Conservation (phyloP, 805 yeast species). For the Diddensiella caesifluorescens region DNA sequence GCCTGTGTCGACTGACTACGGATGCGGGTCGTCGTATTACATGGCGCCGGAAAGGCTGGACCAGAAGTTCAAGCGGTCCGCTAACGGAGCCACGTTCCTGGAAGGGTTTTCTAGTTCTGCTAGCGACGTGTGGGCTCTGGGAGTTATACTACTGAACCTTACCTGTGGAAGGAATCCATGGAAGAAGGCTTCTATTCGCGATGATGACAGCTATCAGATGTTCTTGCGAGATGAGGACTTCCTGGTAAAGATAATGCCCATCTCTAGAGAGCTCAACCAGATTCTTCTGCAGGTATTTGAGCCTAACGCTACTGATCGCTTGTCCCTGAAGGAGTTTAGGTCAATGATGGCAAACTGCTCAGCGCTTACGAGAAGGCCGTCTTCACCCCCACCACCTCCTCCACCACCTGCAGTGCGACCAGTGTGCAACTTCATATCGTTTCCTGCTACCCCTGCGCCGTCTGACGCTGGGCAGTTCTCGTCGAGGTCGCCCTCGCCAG, state of each 20-base stretch:
- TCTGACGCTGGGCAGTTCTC: background rate
- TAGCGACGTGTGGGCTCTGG: slow-evolving; percentile 86
- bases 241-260: slow-evolving; percentile 63
- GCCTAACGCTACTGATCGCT: slow-evolving; percentile 12
- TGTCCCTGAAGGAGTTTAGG: slow-evolving; percentile 13
- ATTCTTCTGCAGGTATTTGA: slow-evolving; percentile 17
- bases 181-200: slow-evolving; percentile 64
- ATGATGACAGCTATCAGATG: slow-evolving; percentile 60
- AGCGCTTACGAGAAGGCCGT: slow-evolving; percentile 5
- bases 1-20: slow-evolving; percentile 59
- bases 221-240: slow-evolving; percentile 53
- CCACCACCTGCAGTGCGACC: background rate
- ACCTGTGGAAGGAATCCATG: slow-evolving; percentile 86
- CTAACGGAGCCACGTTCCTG: background rate
- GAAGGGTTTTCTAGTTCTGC: slow-evolving; percentile 55
- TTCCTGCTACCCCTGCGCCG: slow-evolving; percentile 4
- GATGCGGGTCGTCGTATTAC: slow-evolving; percentile 83
- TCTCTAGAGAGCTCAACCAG: slow-evolving; percentile 53
- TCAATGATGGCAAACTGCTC: slow-evolving; percentile 11
- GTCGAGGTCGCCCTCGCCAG: slow-evolving; percentile 5
- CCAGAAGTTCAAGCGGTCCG: slow-evolving; percentile 18
- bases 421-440: too few relatives aligned
- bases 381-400: background rate
- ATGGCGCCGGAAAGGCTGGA: slow-evolving; percentile 75
- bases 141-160: slow-evolving; percentile 72